phyloP scores from a whole-genome alignment of 306 rosid species.

The Lupinus albus region DNA sequence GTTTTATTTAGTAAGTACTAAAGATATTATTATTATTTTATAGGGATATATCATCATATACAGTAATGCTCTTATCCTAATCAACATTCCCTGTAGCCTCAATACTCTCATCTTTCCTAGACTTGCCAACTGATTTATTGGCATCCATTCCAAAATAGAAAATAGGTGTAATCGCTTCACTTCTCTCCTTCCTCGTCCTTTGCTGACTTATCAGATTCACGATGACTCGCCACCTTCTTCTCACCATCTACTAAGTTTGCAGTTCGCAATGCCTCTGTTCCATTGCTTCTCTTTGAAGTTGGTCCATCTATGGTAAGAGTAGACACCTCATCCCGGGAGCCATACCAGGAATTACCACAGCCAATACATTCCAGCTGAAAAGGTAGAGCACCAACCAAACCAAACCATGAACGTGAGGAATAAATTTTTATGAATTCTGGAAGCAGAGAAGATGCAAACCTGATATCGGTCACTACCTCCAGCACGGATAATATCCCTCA shows the following conservation, averaged over 20 bases:
- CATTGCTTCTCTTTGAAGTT: conserved; percentile 50
- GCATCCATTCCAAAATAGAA: too few species aligned
- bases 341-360: conserved; percentile 93
- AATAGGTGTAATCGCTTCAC: conserved; percentile 58
- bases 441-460: conserved; percentile 49
- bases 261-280: conserved; percentile 65
- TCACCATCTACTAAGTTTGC: conserved; percentile 74
- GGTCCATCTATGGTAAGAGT: conserved; percentile 62
- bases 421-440: conserved; percentile 27
- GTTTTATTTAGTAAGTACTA: too few species aligned
- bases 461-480: conserved; percentile 86
- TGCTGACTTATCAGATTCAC: conserved; percentile 57
- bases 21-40: too few species aligned
- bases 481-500: conserved; percentile 82
- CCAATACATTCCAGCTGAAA: conserved; percentile 87
- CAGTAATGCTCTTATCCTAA: conserved; percentile 27
- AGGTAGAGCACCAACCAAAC: conserved; percentile 38
- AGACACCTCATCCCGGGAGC: conserved; percentile 81
- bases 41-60: too few species aligned
- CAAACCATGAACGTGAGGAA: conserved; percentile 25
- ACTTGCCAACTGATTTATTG: conserved; percentile 61
- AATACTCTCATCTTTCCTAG: conserved; percentile 57
- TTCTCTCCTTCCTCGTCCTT: conserved; percentile 51
- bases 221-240: conserved; percentile 71
- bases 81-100: conserved; percentile 53